Conservation (phyloP, 2,329 filamentous ascomycete species). For the Penicillium olsonii region DNA sequence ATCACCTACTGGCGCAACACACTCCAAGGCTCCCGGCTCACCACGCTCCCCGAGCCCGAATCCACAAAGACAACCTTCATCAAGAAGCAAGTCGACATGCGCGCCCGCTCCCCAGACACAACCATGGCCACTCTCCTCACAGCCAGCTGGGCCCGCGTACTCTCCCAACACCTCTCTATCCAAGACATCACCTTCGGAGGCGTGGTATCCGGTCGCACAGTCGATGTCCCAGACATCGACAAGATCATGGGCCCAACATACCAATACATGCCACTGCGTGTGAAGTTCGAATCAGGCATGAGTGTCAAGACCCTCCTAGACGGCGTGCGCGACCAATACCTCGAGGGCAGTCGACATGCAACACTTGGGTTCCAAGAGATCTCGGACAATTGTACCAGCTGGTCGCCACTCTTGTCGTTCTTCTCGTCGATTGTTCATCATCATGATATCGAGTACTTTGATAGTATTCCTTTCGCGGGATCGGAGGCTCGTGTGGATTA, state of each 20-base stretch:
- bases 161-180: constrained; percentile 51
- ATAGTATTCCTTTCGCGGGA: constrained; percentile 33
- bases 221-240: constrained; percentile 53
- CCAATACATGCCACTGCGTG: constrained; percentile 63
- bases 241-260: constrained; percentile 61
- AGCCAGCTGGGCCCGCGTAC: constrained; percentile 61
- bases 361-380: constrained; percentile 53
- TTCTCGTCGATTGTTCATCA: constrained; percentile 57
- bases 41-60: background rate
- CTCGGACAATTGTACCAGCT: constrained; percentile 48
- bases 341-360: constrained; percentile 52
- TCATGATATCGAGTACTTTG: constrained; percentile 60
- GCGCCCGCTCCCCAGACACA: constrained; percentile 40
- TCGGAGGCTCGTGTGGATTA: constrained; percentile 8
- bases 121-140: constrained; percentile 62
- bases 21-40: constrained; percentile 9
- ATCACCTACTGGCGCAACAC: constrained; percentile 12
- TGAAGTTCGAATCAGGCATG: constrained; percentile 51
- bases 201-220: constrained; percentile 62
- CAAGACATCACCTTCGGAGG: constrained; percentile 62
- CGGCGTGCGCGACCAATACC: constrained; percentile 53
- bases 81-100: constrained; percentile 28
- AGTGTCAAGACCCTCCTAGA: constrained; percentile 51
- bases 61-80: constrained; percentile 6
- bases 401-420: constrained; percentile 46